Evolutionary conservation across 2,329 filamentous ascomycete species (phyloP), one percentile per base, ranked within the genome.

Genomic region (Stagonosporopsis rhizophila): DNA sequence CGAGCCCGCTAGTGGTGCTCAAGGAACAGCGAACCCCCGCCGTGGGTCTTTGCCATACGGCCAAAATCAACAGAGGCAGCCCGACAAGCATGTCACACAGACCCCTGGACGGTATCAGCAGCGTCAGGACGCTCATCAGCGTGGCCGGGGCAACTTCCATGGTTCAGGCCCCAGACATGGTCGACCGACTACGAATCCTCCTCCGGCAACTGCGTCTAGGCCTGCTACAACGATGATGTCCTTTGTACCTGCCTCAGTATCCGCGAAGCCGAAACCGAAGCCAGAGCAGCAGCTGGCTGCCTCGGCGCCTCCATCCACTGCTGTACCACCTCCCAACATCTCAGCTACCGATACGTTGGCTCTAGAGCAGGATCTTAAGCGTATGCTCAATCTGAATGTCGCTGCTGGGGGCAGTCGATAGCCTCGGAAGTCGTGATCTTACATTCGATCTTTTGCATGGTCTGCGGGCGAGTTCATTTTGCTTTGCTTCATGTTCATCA

Each of bases 321-420:
- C 61, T 35, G 37, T 58, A 30, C 56, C 65, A 34, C 55, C 66
- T 39, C 58, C 60, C 32, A 62, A 60, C 44, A 59, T 49, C 35
- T 56, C 63, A 6, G 51, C 61, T 15, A 44, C 62, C 34, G 60
- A 71, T 52, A 64, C 64, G 6, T 59, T 65, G 52, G 60, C 71
- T 60, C 59, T 75, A 50, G 72, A 74, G 62, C 67, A 74, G 62
- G 66, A 75, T 52, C 62, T 75, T 44, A 75, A 74, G 61, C 72
- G 72, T 25, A 58, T 75, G 62, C 70, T 75, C 46, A 75, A 75
- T 52, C 55, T 75, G 23, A 66, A 66, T 28, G 44, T 62, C 30
- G 44, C 64, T 22, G 68, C 64, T 67, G 35, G 60, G 66, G 53
- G 67, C 67, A 30, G 28, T 40, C 64, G 61, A 47, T 73, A 69